Percentiles rank a stretch among this genome's conserved stretches.
Evolutionary conservation across 2,329 filamentous ascomycete genomes (phyloP).

Genomic region (Alternaria panax): DNA sequence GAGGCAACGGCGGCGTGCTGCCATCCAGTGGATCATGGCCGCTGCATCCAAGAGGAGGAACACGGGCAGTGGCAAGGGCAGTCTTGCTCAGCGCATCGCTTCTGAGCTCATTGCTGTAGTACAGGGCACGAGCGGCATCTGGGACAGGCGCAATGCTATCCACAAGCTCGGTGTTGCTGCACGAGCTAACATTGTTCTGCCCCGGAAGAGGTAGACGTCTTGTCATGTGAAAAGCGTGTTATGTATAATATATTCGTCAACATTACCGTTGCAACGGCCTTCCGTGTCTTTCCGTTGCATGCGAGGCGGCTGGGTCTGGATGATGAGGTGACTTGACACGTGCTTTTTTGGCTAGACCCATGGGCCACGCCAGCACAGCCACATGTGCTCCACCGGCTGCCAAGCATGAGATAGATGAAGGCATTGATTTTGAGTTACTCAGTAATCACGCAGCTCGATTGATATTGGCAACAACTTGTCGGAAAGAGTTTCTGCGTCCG

Average conservation of each 20-base stretch:
- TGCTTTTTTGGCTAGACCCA: slow-evolving; percentile 10
- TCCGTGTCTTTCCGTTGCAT: not conserved
- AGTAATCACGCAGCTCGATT: not conserved
- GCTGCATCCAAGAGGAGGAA: slow-evolving; percentile 80
- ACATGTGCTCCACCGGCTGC: slow-evolving; percentile 23
- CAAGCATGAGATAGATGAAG: not conserved
- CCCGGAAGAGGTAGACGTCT: slow-evolving; percentile 37
- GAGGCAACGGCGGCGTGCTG: slow-evolving; percentile 77
- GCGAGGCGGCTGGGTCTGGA: not conserved
- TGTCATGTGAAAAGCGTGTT: not conserved
- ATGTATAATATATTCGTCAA: slow-evolving; percentile 5
- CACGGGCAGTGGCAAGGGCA: slow-evolving; percentile 72
- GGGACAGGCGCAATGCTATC: slow-evolving; percentile 79
- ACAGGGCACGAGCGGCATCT: slow-evolving; percentile 82
- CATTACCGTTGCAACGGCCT: not conserved
- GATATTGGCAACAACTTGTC: not conserved
- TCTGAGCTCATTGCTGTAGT: slow-evolving; percentile 87
- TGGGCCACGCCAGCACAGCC: slow-evolving; percentile 25
- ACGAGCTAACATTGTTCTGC: slow-evolving; percentile 71
- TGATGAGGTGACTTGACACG: slow-evolving; percentile 6
- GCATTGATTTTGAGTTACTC: not conserved
- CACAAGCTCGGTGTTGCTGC: slow-evolving; percentile 83
- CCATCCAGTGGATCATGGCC: slow-evolving; percentile 89
- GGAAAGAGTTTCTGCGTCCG: not conserved
- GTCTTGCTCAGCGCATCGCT: slow-evolving; percentile 79